Percentiles rank a stretch among this genome's conserved stretches.
Conservation (phyloP, 2,329 filamentous ascomycete species). For the Orbilia oligospora region DNA sequence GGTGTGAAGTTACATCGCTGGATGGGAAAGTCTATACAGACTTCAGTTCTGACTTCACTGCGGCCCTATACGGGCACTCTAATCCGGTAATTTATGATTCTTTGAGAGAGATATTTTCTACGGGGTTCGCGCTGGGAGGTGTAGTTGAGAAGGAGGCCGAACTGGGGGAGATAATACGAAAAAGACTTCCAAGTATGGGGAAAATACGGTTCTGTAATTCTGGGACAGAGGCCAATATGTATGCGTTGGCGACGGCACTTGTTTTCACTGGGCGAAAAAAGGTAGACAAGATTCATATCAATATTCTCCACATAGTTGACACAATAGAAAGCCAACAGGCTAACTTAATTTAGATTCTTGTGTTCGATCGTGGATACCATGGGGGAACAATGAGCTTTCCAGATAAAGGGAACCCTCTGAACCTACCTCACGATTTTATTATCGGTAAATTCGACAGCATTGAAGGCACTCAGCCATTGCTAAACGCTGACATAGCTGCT, state of each 20-base stretch:
- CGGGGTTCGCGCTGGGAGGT: slow-evolving; percentile 73
- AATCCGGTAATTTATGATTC: slow-evolving; percentile 72
- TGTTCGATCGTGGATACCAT: slow-evolving; percentile 72
- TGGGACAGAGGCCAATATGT: slow-evolving; percentile 76
- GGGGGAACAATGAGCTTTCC: slow-evolving; percentile 72
- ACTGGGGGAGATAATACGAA: slow-evolving; percentile 71
- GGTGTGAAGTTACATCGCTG: slow-evolving; percentile 65
- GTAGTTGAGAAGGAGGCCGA: slow-evolving; percentile 71
- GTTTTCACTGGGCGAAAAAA: slow-evolving; percentile 67
- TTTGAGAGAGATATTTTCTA: slow-evolving; percentile 69
- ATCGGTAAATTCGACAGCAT: slow-evolving; percentile 76
- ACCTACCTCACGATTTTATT: slow-evolving; percentile 73
- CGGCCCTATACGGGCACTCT: slow-evolving; percentile 77
- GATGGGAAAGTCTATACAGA: slow-evolving; percentile 71
- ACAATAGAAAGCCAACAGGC: slow-evolving; percentile 65
- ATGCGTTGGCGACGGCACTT: slow-evolving; percentile 73
- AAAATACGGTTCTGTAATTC: slow-evolving; percentile 76
- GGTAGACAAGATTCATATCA: slow-evolving; percentile 4
- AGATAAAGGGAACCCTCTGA: slow-evolving; percentile 67
- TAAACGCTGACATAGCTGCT: slow-evolving; percentile 72
- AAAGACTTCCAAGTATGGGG: slow-evolving; percentile 71
- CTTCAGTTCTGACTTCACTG: slow-evolving; percentile 75
- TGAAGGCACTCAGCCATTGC: slow-evolving; percentile 68
- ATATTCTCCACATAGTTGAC: slow-evolving; percentile 63
- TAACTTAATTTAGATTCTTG: slow-evolving; percentile 67